Evolutionary conservation across 257 asterid genomes (phyloP), one percentile per base, ranked within the genome.

Genomic region (Avicennia marina): DNA sequence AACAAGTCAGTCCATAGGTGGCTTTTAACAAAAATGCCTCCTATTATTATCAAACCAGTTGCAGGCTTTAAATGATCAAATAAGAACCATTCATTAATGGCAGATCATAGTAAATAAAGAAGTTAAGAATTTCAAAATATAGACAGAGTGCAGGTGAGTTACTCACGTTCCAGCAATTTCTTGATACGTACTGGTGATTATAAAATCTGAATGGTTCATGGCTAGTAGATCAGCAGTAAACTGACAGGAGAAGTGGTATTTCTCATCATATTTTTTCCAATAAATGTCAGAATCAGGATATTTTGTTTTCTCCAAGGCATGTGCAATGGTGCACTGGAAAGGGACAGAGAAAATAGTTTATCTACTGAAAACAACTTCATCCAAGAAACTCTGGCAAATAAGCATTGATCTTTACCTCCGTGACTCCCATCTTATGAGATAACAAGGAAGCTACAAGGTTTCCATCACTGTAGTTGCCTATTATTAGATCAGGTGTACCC

Each of bases 161-260:
- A n/a, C 99, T 77, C 76, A 89, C 99, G 97, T 89, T 64, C 99
- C 99, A 1, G 99, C 97, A 64, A 93, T 93, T 78, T 89, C 97
- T 72, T 93, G 99, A 82, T 86, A 93, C n/a, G 99, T 93, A 61
- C 99, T 89, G 58, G 99, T 89, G 74, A 93, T 86, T 49, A 93
- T 93, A 34, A 93, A 93, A 68, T 93, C 99, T 12, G 99, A 89
- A 68, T 78, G 68, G 52, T 93, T 89, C 99, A 93, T 93, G 71
- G 99, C 90, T 25, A 93, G 80, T 56, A 93, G 70, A 70, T 93
- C 99, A 27, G 99, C 99, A 4, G 99, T 93, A 79, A 93, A 93
- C 67, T 93, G 99, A 66, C 94, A 72, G 19, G 99, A 78, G 83
- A 93, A 93, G 66, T 93, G 99, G 68, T 93, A 93, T 49, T 93